Evolutionary conservation across 1,284 basidiomycete genomes (phyloP).

Genomic region (Wallemia hederae): DNA sequence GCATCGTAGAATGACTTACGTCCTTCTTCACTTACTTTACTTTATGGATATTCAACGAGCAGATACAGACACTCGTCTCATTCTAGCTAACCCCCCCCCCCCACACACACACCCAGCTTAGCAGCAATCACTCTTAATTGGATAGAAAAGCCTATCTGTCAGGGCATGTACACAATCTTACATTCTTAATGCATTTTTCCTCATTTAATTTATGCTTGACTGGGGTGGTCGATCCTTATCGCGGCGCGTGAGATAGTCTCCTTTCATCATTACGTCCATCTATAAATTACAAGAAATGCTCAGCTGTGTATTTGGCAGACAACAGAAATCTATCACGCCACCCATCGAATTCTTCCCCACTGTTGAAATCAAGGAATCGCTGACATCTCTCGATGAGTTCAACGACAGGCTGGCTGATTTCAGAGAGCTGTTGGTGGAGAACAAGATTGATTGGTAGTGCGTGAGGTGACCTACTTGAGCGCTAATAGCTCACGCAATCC

Average conservation of each 20-base stretch:
- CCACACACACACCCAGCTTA: too few relatives aligned
- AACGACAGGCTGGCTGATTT: background rate
- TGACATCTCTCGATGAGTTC: background rate
- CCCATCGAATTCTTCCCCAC: background rate
- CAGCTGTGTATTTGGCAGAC: background rate
- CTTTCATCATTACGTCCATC: too few relatives aligned
- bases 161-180: background rate
- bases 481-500: background rate
- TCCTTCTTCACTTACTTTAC: too few relatives aligned
- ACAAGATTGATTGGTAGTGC: slow-evolving; percentile 6
- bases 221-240: background rate
- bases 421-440: slow-evolving; percentile 4
- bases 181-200: background rate
- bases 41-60: too few relatives aligned
- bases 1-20: background rate
- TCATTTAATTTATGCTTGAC: background rate
- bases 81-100: background rate
- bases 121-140: too few relatives aligned
- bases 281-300: background rate
- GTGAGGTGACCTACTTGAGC: slow-evolving; percentile 4
- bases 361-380: background rate
- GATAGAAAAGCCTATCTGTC: too few relatives aligned
- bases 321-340: background rate
- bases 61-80: background rate
- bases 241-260: too few relatives aligned